phyloP scores from a whole-genome alignment of 1,284 basidiomycete species.

The Sphaerobolus stellatus region DNA sequence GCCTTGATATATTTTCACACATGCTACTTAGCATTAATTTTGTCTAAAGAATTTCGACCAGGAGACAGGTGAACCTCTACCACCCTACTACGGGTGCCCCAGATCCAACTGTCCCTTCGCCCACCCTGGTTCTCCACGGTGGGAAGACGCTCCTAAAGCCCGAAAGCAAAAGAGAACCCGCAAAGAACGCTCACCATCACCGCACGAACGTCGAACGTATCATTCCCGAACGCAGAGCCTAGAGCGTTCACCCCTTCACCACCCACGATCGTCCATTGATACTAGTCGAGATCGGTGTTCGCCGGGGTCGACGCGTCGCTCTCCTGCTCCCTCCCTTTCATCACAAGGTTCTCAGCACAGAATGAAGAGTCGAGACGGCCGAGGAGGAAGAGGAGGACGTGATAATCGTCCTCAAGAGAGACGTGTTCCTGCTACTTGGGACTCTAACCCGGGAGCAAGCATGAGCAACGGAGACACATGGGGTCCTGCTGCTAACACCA shows the following conservation, averaged over 20 bases:
- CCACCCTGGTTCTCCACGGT: constrained; percentile 2
- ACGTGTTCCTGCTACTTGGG: too few species aligned
- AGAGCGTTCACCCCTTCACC: not conserved
- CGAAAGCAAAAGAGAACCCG: too few species aligned
- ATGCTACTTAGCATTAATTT: too few species aligned
- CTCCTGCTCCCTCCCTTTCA: not conserved
- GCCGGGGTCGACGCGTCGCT: not conserved
- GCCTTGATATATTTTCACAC: not conserved
- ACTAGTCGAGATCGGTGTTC: not conserved
- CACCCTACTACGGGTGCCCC: not conserved
- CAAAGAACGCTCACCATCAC: too few species aligned
- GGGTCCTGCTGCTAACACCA: not conserved
- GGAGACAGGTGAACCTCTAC: constrained; percentile 1
- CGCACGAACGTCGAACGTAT: not conserved
- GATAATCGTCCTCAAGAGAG: too few species aligned
- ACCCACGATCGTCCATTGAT: not conserved
- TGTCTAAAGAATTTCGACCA: not conserved
- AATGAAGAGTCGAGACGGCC: too few species aligned
- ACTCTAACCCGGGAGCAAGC: too few species aligned
- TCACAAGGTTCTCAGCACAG: not conserved
- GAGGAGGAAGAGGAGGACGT: too few species aligned
- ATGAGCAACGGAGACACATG: too few species aligned
- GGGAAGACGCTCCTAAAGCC: not conserved
- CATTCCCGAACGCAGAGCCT: not conserved
- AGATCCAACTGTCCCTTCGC: not conserved